Conservation (phyloP, 1,139 yeast genomes). For the Schwanniomyces etchellsii region DNA sequence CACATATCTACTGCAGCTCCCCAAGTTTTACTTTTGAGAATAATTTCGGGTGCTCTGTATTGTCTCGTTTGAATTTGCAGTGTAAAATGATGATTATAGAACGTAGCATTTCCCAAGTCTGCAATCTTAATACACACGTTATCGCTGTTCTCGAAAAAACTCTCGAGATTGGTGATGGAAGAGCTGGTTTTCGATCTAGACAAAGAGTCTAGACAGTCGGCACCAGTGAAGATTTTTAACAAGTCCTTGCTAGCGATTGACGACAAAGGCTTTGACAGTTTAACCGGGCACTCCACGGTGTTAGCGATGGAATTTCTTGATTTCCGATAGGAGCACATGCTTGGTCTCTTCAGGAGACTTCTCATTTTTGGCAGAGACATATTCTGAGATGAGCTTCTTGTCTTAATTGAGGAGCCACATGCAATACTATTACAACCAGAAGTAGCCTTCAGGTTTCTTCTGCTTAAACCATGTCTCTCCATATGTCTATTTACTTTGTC, state of each 20-base stretch:
- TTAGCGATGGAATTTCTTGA: constrained; percentile 18
- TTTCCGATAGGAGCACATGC: constrained; percentile 12
- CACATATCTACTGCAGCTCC: constrained; percentile 82
- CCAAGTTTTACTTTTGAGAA: constrained; percentile 63
- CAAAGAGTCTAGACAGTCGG: background rate
- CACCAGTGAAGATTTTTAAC: background rate
- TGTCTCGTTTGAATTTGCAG: constrained; percentile 85
- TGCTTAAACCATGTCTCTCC: constrained; percentile 2
- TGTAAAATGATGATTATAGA: constrained; percentile 67
- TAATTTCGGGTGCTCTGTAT: constrained; percentile 77
- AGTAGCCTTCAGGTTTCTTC: constrained; percentile 1
- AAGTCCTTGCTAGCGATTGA: constrained; percentile 15
- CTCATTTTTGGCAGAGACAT: background rate
- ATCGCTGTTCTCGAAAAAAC: no score
- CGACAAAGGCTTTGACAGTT: constrained; percentile 26
- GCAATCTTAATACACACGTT: constrained; percentile 53
- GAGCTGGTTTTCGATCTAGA: background rate
- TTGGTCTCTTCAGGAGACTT: background rate
- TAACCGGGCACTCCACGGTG: constrained; percentile 19
- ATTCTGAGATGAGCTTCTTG: background rate
- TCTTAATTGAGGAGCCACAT: background rate
- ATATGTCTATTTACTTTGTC: constrained; percentile 18
- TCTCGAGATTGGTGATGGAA: no score
- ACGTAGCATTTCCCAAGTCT: constrained; percentile 84
- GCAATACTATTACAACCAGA: background rate